Base-by-base conservation (phyloP, 805 yeast species). In the Jamesozyma jinghongensis region DNA sequence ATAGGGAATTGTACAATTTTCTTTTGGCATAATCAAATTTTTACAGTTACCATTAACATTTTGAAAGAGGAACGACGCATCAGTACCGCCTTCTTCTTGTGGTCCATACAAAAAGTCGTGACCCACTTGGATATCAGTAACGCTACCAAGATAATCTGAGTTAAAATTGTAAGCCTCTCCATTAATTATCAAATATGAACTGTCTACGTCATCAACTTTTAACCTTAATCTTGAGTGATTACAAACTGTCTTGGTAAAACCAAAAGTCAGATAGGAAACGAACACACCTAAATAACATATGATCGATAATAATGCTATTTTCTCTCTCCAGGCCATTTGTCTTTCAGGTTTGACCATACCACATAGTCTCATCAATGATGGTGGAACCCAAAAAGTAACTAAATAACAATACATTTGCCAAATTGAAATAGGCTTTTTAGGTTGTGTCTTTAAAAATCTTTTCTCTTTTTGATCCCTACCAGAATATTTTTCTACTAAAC, bases 281-380 rank as follows among this genome's bases (percentile, higher is more conserved):
- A 82, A 60, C 0, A 85, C 77, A 39, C 92, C 97, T 36, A 84
- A 65, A 49, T 73, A 73, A 17, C 81, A 47, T 52, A 90, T 87
- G 41, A 86, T 70, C 1, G 92, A 72, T 34, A 90, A 69, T 34
- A 92, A 70, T 1, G 85, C 97, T 42, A 88, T 81, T 57, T 90
- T 90, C 57, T 92, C 98, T 56, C 98, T 74, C 98, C 98, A 92
- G 0, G 98, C 98, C 69, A 79, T 77, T 58, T 88, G 97, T 45
- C 95, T 75, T 36, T 79, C 86, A 49, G 77, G 75, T 17, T 83
- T 77, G 27, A 74, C 73, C 73, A 90, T 73, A 3, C 97, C 97
- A 62, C 77, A 82, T 34, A 84, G 66, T 8, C 20, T 20, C 19
- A 50, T n/a, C 8, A 50, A 18, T 0, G 87, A 80, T 3, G 81